Evolutionary conservation across 2,329 filamentous ascomycete genomes (phyloP).

Genomic region (Pseudogymnoascus sp.): DNA sequence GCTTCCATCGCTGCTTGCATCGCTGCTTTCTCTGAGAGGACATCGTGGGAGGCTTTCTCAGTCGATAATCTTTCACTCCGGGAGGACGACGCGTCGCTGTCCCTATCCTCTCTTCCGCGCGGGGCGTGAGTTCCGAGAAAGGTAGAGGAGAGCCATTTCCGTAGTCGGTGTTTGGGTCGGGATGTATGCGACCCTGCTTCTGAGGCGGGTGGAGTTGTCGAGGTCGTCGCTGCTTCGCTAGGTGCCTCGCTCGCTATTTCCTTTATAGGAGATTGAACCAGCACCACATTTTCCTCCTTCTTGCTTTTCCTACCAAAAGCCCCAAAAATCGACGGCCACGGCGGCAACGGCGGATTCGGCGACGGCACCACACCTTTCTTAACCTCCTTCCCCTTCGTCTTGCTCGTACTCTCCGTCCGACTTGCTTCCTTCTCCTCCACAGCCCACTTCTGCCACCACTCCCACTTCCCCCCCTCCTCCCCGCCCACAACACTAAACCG

Average conservation of each 20-base stretch:
- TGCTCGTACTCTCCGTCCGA: not conserved
- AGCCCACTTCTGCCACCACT: not conserved
- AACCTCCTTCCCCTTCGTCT: not conserved
- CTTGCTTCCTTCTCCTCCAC: not conserved
- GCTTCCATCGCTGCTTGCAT: not conserved
- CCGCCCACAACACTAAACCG: constrained; percentile 22
- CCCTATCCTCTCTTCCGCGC: not conserved
- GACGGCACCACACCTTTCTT: not conserved
- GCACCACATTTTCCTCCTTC: not conserved
- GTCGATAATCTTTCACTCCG: not conserved
- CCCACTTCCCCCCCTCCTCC: not conserved
- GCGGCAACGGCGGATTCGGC: too few relatives aligned
- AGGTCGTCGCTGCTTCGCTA: not conserved
- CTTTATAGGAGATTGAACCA: not conserved
- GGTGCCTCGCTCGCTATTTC: not conserved
- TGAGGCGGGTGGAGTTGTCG: not conserved
- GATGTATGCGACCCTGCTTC: not conserved
- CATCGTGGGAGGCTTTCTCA: not conserved
- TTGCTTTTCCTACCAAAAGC: not conserved
- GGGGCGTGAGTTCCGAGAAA: not conserved
- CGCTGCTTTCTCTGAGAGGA: not conserved
- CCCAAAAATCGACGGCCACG: too few relatives aligned
- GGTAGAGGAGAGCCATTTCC: not conserved
- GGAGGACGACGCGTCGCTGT: not conserved
- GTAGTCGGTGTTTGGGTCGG: not conserved